Evolutionary conservation across 805 yeast species (phyloP).

Genomic region (Barnettozyma vustinii): DNA sequence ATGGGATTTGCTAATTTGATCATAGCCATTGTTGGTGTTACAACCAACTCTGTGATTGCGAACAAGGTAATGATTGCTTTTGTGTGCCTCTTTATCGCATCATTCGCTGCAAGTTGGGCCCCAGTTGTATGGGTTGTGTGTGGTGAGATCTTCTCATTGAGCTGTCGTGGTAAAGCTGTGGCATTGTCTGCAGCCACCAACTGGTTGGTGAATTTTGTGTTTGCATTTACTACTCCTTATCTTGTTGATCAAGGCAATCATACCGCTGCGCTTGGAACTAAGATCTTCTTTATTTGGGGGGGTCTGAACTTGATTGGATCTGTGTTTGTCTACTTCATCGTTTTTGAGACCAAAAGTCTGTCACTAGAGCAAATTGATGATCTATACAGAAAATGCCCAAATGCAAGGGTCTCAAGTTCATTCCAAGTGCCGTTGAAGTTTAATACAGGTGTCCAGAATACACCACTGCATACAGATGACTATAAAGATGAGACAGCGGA

Average conservation of each 20-base stretch:
- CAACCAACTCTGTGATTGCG: slow-evolving; percentile 40
- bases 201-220: slow-evolving; percentile 73
- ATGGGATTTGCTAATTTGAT: slow-evolving; percentile 66
- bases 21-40: slow-evolving; percentile 60
- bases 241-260: slow-evolving; percentile 62
- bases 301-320: slow-evolving; percentile 56
- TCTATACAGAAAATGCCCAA: slow-evolving; percentile 55
- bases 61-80: slow-evolving; percentile 55
- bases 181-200: slow-evolving; percentile 73
- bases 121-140: slow-evolving; percentile 72
- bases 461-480: neutral
- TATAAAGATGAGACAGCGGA: slow-evolving; percentile 1
- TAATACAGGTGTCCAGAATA: neutral
- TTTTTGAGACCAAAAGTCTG: slow-evolving; percentile 77
- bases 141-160: slow-evolving; percentile 62
- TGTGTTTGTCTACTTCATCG: slow-evolving; percentile 56
- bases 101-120: slow-evolving; percentile 81
- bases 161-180: slow-evolving; percentile 73
- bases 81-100: slow-evolving; percentile 68
- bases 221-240: slow-evolving; percentile 73
- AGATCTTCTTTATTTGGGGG: slow-evolving; percentile 79
- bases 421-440: slow-evolving; percentile 24
- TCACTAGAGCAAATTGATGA: slow-evolving; percentile 79
- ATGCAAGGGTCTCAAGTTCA: slow-evolving; percentile 43
- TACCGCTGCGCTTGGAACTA: slow-evolving; percentile 64